Percentiles rank a stretch among this genome's conserved stretches.
Evolutionary conservation across 305 asterid species (phyloP).

Genomic region (Lippia alba): DNA sequence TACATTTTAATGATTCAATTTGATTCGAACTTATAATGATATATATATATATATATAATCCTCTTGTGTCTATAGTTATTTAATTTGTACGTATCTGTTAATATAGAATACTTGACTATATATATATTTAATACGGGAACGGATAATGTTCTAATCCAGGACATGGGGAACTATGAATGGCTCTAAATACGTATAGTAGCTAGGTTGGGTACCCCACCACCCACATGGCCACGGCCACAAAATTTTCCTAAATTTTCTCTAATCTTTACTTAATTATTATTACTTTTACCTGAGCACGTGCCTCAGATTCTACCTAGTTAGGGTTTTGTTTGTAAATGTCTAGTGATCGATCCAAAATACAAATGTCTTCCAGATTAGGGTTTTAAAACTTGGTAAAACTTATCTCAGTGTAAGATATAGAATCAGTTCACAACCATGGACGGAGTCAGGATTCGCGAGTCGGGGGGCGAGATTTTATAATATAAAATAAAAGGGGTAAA

Average conservation of each 20-base stretch:
- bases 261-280: neutral
- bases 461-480: too few species aligned
- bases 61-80: too few species aligned
- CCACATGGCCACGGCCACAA: conserved; percentile 29
- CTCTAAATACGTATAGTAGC: neutral
- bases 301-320: conserved; percentile 39
- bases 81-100: too few species aligned
- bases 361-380: conserved; percentile 13
- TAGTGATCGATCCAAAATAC: neutral
- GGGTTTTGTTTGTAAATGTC: conserved; percentile 6
- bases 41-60: too few species aligned
- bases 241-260: neutral
- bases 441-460: too few species aligned
- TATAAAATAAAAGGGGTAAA: too few species aligned
- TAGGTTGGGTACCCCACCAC: neutral
- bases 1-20: too few species aligned
- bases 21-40: too few species aligned
- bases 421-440: too few species aligned
- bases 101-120: too few species aligned
- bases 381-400: neutral
- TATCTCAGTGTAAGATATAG: neutral
- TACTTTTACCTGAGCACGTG: conserved; percentile 33
- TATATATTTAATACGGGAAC: neutral
- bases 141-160: conserved; percentile 4
- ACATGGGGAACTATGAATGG: neutral